Evolutionary conservation across 495 filamentous ascomycete genomes (phyloP).

Genomic region (Neurospora sp.): DNA sequence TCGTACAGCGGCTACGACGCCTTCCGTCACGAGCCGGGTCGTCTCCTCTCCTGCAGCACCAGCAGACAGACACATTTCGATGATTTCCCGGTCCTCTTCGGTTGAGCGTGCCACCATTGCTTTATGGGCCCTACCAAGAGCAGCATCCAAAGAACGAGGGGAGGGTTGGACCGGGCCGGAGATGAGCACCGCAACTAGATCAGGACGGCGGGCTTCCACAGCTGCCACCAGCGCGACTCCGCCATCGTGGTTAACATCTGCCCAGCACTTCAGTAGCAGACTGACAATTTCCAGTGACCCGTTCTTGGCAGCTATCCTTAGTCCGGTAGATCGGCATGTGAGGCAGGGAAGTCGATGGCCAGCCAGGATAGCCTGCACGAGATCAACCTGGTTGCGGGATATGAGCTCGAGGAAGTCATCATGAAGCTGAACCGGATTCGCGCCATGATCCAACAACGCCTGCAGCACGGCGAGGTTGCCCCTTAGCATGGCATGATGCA

Average conservation of each 20-base stretch:
- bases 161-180: conserved; percentile 17
- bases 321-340: conserved; percentile 18
- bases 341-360: conserved; percentile 21
- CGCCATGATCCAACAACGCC: conserved; percentile 19
- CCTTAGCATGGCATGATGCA: conserved; percentile 18
- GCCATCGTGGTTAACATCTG: conserved; percentile 20
- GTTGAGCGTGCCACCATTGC: conserved; percentile 5
- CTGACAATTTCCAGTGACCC: conserved; percentile 9
- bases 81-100: conserved; percentile 5
- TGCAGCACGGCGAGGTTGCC: conserved; percentile 14
- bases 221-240: conserved; percentile 15
- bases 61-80: conserved; percentile 17
- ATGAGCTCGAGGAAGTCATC: conserved; percentile 22
- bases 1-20: conserved; percentile 13
- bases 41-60: conserved; percentile 19
- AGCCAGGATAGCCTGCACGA: conserved; percentile 14
- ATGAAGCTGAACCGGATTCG: conserved; percentile 17
- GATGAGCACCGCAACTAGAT: conserved; percentile 15
- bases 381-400: conserved; percentile 8
- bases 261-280: conserved; percentile 17
- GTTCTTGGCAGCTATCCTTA: conserved; percentile 22
- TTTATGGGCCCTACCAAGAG: conserved; percentile 8
- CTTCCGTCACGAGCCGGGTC: conserved; percentile 12
- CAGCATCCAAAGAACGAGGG: conserved; percentile 16
- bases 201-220: conserved; percentile 14